Evolutionary conservation across 2,329 filamentous ascomycete species (phyloP).

Genomic region (Aspergillus alliaceus): DNA sequence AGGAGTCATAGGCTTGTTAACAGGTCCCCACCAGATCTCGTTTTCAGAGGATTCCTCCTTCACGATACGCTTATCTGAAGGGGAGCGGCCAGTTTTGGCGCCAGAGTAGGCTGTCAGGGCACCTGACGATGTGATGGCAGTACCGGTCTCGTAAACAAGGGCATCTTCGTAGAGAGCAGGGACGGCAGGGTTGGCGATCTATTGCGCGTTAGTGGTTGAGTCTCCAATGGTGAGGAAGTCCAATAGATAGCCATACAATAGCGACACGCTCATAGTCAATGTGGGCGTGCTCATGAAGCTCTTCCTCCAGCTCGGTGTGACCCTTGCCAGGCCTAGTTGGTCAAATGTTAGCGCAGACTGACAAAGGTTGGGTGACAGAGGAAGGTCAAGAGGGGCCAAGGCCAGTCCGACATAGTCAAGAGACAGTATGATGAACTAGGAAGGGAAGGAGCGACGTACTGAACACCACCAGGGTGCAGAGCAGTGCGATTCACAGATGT

Average conservation of each 20-base stretch:
- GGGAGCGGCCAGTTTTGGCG: constrained; percentile 95
- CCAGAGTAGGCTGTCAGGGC: constrained; percentile 97
- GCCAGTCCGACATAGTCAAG: neutral
- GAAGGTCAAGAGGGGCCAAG: neutral
- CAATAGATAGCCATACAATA: constrained; percentile 65
- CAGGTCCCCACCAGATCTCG: constrained; percentile 97
- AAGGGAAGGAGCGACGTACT: constrained; percentile 59
- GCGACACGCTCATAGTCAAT: constrained; percentile 99
- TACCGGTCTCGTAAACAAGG: constrained; percentile 94
- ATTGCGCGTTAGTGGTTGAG: constrained; percentile 13
- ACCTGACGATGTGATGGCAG: constrained; percentile 93
- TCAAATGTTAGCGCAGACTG: constrained; percentile 10
- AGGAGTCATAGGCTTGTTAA: constrained; percentile 97
- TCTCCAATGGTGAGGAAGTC: neutral
- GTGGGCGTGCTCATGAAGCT: constrained; percentile 95
- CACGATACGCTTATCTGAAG: constrained; percentile 95
- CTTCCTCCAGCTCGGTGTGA: constrained; percentile 97
- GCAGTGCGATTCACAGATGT: constrained; percentile 82
- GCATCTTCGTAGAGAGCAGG: constrained; percentile 98
- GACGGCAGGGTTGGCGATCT: constrained; percentile 89
- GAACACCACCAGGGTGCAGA: constrained; percentile 85
- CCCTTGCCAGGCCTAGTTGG: constrained; percentile 71
- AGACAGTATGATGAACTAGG: constrained; percentile 4
- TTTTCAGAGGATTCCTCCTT: constrained; percentile 86
- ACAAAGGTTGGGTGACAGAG: neutral